Conservation (phyloP, 176 grass and related monocot species). For the Oropetium thomaeum region DNA sequence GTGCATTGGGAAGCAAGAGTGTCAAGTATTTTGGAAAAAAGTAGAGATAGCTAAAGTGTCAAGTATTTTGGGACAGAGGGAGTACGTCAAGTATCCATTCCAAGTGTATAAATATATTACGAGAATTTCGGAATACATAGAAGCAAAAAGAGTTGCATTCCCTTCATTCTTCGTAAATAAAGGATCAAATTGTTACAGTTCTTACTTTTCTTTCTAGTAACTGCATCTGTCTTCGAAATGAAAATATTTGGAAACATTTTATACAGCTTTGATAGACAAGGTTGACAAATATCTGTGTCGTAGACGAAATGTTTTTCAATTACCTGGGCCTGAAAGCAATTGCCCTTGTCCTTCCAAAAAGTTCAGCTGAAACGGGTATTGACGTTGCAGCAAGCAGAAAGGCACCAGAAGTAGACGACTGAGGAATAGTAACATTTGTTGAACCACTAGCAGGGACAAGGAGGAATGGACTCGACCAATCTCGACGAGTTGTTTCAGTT, state of each 20-base stretch:
- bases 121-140: not conserved
- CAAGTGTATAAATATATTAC: not conserved
- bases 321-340: constrained; percentile 96
- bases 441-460: constrained; percentile 83
- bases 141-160: constrained; percentile 8
- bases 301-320: constrained; percentile 26
- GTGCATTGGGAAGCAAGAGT: too few species aligned
- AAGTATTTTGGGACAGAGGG: too few species aligned
- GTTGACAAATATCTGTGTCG: not conserved
- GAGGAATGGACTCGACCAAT: constrained; percentile 83
- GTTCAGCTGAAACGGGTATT: constrained; percentile 77
- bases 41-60: too few species aligned
- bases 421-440: constrained; percentile 62
- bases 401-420: constrained; percentile 62
- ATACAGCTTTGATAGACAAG: not conserved
- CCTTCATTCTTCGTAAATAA: constrained; percentile 6
- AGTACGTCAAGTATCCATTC: not conserved
- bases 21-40: too few species aligned
- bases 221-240: constrained; percentile 2
- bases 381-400: constrained; percentile 74
- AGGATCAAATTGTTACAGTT: not conserved
- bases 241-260: not conserved
- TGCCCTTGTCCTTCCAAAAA: constrained; percentile 83
- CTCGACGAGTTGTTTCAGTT: constrained; percentile 47
- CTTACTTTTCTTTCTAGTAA: constrained; percentile 36